Evolutionary conservation across 805 yeast genomes (phyloP).

Genomic region (Tetrapisispora pingtungensis): DNA sequence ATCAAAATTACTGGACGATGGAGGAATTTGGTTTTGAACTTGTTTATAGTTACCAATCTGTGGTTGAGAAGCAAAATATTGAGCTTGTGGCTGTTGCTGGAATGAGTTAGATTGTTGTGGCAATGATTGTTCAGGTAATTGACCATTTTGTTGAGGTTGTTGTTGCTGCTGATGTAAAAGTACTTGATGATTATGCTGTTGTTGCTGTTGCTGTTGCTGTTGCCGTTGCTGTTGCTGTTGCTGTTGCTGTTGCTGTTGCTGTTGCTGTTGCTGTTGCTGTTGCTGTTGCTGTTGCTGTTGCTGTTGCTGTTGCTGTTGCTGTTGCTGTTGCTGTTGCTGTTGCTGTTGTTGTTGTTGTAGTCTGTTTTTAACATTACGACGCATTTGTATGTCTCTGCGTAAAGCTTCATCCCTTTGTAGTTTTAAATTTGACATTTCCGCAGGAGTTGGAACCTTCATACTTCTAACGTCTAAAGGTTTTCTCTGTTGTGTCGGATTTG

Average conservation of each 20-base stretch:
- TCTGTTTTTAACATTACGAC: conserved; percentile 25
- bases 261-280: conserved; percentile 4
- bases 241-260: background rate
- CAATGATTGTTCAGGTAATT: background rate
- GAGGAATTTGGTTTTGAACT: background rate
- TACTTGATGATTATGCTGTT: no score
- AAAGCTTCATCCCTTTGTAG: conserved; percentile 77
- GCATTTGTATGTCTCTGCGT: conserved; percentile 45
- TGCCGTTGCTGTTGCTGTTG: background rate
- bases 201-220: background rate
- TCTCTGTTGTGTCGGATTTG: conserved; percentile 38
- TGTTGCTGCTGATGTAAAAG: background rate
- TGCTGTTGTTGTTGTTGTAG: conserved; percentile 20
- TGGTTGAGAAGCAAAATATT: no score
- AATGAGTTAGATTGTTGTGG: background rate
- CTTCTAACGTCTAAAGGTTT: conserved; percentile 33
- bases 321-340: conserved; percentile 3
- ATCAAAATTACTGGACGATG: background rate
- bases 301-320: conserved; percentile 6
- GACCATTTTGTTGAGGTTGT: background rate
- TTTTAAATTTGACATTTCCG: conserved; percentile 73
- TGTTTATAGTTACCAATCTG: background rate
- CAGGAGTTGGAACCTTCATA: conserved; percentile 63
- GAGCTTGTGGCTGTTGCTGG: no score
- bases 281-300: conserved; percentile 1